Conservation (phyloP, 2,329 filamentous ascomycete species). For the Xylaria polymorpha region DNA sequence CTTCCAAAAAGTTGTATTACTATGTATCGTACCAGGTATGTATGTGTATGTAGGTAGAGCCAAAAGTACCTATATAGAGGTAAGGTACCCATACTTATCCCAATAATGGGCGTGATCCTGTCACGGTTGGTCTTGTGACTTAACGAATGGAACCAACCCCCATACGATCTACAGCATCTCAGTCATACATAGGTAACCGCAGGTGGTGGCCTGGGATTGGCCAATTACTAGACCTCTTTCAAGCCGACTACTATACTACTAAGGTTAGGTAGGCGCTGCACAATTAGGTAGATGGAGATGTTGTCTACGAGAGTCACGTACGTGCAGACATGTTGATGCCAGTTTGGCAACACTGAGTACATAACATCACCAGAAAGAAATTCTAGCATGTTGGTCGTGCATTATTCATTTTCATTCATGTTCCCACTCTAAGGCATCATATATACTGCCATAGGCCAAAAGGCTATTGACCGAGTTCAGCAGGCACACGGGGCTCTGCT, state of each 20-base stretch:
- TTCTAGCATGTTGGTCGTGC: constrained; percentile 20
- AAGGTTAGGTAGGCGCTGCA: too few relatives aligned
- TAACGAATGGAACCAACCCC: neutral
- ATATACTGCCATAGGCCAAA: constrained; percentile 34
- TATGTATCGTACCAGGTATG: too few relatives aligned
- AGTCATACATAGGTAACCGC: neutral
- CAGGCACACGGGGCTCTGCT: constrained; percentile 27
- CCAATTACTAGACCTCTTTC: constrained; percentile 28
- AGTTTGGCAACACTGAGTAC: neutral
- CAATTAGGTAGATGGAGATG: neutral
- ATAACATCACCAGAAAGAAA: constrained; percentile 15
- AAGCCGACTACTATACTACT: neutral
- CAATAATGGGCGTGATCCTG: neutral
- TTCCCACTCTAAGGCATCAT: constrained; percentile 28
- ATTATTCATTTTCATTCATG: constrained; percentile 42
- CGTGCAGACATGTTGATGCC: neutral
- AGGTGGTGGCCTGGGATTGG: constrained; percentile 29
- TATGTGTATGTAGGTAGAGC: too few relatives aligned
- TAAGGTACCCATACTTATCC: neutral
- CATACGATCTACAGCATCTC: constrained; percentile 7
- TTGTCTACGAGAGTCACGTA: neutral
- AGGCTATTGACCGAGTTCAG: constrained; percentile 30
- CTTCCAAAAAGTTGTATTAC: too few relatives aligned
- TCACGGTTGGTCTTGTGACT: constrained; percentile 4
- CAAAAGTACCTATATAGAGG: too few relatives aligned